These are phyloP conservation scores for Rubia tinctorum DNA, from an alignment of 305 asterid genomes.

Conservation along the genomic window DNA sequence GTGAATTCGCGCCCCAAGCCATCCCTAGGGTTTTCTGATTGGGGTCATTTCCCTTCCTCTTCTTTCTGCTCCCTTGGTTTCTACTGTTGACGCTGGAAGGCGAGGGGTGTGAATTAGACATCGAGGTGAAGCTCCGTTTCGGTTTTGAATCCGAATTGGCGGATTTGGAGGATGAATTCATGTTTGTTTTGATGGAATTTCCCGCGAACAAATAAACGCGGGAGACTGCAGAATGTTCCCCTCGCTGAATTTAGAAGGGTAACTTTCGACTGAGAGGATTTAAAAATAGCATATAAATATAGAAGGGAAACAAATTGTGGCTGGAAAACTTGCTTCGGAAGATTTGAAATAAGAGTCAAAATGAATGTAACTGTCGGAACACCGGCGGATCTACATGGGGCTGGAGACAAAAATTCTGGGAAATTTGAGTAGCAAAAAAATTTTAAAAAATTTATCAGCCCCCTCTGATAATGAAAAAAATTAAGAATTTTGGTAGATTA, in stretches of 20 bases:
- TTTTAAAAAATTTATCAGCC: no score
- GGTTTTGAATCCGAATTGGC: conserved; percentile 43
- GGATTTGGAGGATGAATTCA: conserved; percentile 30
- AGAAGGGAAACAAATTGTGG: not conserved
- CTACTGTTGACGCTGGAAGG: conserved; percentile 27
- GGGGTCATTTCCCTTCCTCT: conserved; percentile 46
- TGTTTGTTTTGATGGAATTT: conserved; percentile 28
- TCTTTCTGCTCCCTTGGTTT: conserved; percentile 39
- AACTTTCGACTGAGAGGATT: not conserved
- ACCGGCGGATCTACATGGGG: no score
- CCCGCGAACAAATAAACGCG: not conserved
- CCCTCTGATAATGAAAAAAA: no score
- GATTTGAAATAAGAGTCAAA: conserved; percentile 20
- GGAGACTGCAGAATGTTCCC: not conserved
- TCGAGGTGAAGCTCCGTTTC: conserved; percentile 52
- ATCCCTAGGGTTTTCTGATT: conserved; percentile 74
- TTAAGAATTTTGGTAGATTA: no score
- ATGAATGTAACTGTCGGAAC: not conserved
- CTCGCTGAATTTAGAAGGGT: not conserved
- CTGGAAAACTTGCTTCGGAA: conserved; percentile 11
- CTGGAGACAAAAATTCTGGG: no score
- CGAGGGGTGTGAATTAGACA: conserved; percentile 45
- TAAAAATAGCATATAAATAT: not conserved
- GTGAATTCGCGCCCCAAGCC: conserved; percentile 94
- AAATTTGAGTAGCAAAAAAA: no score